A percentile compares a stretch with the other conserved stretches of the same genome.
Evolutionary conservation across 1,284 basidiomycete genomes (phyloP).

Genomic region (Tylopilus microsporus): DNA sequence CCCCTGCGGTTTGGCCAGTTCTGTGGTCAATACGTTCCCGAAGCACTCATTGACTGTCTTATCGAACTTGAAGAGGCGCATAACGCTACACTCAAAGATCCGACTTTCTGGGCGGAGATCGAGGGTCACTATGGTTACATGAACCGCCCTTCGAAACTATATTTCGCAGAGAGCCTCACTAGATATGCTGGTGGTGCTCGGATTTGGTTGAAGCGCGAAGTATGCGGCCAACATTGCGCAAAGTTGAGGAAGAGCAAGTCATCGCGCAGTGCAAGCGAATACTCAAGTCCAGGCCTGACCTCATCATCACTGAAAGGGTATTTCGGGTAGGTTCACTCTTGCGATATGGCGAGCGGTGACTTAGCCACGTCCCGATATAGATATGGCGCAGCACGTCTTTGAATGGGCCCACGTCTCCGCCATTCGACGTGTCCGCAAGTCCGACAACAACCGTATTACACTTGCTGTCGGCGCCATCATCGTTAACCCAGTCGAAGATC

Average conservation of each 20-base stretch:
- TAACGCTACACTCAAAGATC: not conserved
- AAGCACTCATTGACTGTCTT: slow-evolving; percentile 5
- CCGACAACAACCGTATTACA: slow-evolving; percentile 98
- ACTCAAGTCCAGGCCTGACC: slow-evolving; percentile 90
- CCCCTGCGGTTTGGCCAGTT: slow-evolving; percentile 3
- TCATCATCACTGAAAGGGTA: slow-evolving; percentile 98
- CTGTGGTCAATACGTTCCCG: slow-evolving; percentile 6
- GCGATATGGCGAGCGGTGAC: not conserved
- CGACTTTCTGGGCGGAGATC: slow-evolving; percentile 1
- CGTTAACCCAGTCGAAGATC: slow-evolving; percentile 93
- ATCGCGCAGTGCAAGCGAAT: slow-evolving; percentile 85
- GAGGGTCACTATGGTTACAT: not conserved
- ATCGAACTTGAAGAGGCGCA: slow-evolving; percentile 6
- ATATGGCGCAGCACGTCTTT: slow-evolving; percentile 91
- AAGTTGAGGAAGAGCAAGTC: slow-evolving; percentile 98
- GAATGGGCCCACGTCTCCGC: slow-evolving; percentile 88
- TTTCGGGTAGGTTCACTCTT: slow-evolving; percentile 64
- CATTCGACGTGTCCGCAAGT: slow-evolving; percentile 92
- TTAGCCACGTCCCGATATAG: slow-evolving; percentile 37
- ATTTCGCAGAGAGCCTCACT: not conserved
- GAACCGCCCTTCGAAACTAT: not conserved
- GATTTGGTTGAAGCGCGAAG: slow-evolving; percentile 4
- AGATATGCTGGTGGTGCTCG: not conserved
- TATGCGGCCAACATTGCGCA: not conserved
- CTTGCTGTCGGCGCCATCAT: slow-evolving; percentile 95